Evolutionary conservation across 2,329 filamentous ascomycete genomes (phyloP), one percentile per base, ranked within the genome.

Genomic region (Aspergillus sp.): DNA sequence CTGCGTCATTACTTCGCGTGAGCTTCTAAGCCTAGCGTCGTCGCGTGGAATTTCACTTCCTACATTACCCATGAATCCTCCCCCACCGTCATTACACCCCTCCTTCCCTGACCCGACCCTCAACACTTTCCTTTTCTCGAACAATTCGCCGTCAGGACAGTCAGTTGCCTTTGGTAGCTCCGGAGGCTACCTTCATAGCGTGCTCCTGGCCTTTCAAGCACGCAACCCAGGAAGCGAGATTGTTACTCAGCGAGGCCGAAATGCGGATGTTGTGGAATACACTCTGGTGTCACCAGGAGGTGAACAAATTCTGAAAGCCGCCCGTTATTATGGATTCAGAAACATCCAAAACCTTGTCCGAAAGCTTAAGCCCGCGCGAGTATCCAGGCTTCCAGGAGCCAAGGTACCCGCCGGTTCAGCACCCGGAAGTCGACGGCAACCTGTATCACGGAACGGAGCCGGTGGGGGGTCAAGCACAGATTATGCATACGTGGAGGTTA

Each of bases 331-430:
- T 72, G 95, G 95, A 5, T 99, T 99, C 80, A 85, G 95, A 52
- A 99, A 99, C 70, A 99, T 99, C 61, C 95, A 98, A 74, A 99
- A 99, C 69, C 84, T 99, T 5, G 95, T 99, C 15, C 87, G 95
- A n/a, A 87, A 89, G 60, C 77, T 99, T 48, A 96, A 96, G 72
- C 95, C 95, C 0, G 85, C 89, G 0, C 87, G 85, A 56, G 81
- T 84, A 5, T 93, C 90, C 43, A 85, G 90, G 56, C 88, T 96
- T 79, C 91, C 92, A 1, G 92, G 91, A 1, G 90, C 86, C 2
- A 88, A 81, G 60, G 81, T 83, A 0, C 74, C 77, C 5, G 65
- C 64, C 36, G 70, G 34, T 15, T 4, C 60, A 44, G 63, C 67
- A 24, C 68, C 63, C 30, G 63, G 63, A 38, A 60, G 48, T 26